phyloP scores from a whole-genome alignment of 108 stramenopile species.

The Skeletonema menzelii region DNA sequence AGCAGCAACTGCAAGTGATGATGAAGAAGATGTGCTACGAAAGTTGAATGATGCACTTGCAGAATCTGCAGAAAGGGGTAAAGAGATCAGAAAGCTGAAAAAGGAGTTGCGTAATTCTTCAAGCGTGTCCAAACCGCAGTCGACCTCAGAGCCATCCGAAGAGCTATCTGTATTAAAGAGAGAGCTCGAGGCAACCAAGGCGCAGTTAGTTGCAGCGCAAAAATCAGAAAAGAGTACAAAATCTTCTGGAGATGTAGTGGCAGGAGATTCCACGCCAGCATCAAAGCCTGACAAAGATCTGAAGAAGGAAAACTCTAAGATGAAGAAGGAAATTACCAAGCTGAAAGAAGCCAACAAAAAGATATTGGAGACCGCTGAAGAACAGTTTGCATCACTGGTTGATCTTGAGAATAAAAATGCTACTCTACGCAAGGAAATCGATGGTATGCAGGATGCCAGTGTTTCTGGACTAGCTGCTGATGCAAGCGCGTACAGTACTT shows the following conservation, averaged over 20 bases:
- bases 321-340: constrained; percentile 39
- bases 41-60: constrained; percentile 37
- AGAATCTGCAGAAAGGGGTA: constrained; percentile 15
- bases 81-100: constrained; percentile 18
- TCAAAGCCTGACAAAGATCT: constrained; percentile 12
- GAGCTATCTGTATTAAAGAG: constrained; percentile 18
- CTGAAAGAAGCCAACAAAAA: constrained; percentile 50
- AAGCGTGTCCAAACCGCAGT: neutral
- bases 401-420: constrained; percentile 32
- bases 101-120: constrained; percentile 10
- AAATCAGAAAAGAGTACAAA: constrained; percentile 3
- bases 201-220: neutral
- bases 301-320: constrained; percentile 23
- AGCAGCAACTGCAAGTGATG: neutral
- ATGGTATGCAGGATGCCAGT: constrained; percentile 9
- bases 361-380: constrained; percentile 40
- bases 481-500: constrained; percentile 7
- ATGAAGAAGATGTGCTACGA: constrained; percentile 3
- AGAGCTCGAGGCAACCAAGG: constrained; percentile 32
- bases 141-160: constrained; percentile 9
- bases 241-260: neutral
- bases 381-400: constrained; percentile 28
- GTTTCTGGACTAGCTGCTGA: constrained; percentile 4
- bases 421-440: constrained; percentile 26
- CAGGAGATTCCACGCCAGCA: neutral